A percentile compares a stretch with the other conserved stretches of the same genome.
Conservation (phyloP, 2,329 filamentous ascomycete genomes). For the Calonectria honghensis region DNA sequence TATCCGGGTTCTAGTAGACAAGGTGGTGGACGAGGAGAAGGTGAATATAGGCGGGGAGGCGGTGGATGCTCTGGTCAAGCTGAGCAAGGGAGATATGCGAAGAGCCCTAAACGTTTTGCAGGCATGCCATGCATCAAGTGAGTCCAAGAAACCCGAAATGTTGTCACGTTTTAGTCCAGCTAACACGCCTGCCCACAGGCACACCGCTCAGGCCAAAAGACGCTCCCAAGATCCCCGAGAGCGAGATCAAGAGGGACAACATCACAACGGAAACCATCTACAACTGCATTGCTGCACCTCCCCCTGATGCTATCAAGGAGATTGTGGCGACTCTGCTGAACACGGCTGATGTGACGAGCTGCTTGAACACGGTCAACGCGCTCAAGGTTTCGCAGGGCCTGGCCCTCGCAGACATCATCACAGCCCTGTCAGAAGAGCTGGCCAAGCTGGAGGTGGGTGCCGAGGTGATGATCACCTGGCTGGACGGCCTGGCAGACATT, state of each 20-base stretch:
- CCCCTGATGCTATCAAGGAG: slow-evolving; percentile 89
- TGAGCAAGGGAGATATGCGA: slow-evolving; percentile 98
- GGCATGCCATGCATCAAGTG: slow-evolving; percentile 95
- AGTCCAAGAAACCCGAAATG: slow-evolving; percentile 51
- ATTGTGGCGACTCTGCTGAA: slow-evolving; percentile 90
- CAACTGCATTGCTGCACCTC: slow-evolving; percentile 96
- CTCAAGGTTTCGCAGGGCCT: slow-evolving; percentile 91
- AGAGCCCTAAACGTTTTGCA: slow-evolving; percentile 95
- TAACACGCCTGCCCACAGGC: slow-evolving; percentile 64
- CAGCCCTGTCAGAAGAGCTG: slow-evolving; percentile 88
- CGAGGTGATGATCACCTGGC: slow-evolving; percentile 92
- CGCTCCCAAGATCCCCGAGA: slow-evolving; percentile 75
- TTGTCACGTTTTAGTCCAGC: neutral
- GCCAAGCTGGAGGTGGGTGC: slow-evolving; percentile 87
- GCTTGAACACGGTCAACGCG: slow-evolving; percentile 89
- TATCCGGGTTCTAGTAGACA: slow-evolving; percentile 89
- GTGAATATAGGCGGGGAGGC: slow-evolving; percentile 90
- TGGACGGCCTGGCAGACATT: slow-evolving; percentile 92
- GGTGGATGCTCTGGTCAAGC: slow-evolving; percentile 85
- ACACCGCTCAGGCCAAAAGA: slow-evolving; percentile 79
- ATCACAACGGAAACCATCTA: slow-evolving; percentile 97
- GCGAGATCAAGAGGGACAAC: slow-evolving; percentile 82
- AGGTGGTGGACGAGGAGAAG: slow-evolving; percentile 90
- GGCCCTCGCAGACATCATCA: slow-evolving; percentile 95
- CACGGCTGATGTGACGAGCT: slow-evolving; percentile 91